A percentile compares a stretch with the other conserved stretches of the same genome.
These are phyloP conservation scores for thale cress (Arabidopsis thaliana) DNA, from an alignment of 345 rosid species.

Conservation along the genomic window TAIR10.1 NC_003070.9:20654501-20655000, in stretches of 20 bases:
- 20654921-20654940: constrained; percentile 99
- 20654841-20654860: constrained; percentile 70
- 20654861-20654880: constrained; percentile 93
- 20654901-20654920: constrained; percentile 91
- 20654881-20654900: constrained; percentile 86
- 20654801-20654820: constrained; percentile 5
- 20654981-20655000: constrained; percentile 92
- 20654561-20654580: constrained; percentile 99
- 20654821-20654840: background rate
- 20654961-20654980: constrained; percentile 99
- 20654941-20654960: constrained; percentile 98
- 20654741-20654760: constrained; percentile 94
- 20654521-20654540: constrained; percentile 99
- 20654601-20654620: constrained; percentile 99
- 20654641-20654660: constrained; percentile 95
- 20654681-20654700: constrained; percentile 98
- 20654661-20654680: constrained; percentile 95
- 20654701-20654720: constrained; percentile 94
- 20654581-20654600: constrained; percentile 99
- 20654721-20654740: constrained; percentile 92
- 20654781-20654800: constrained; percentile 11
- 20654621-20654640: constrained; percentile 99
- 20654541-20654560: constrained; percentile 98
- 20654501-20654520: constrained; percentile 98
- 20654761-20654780: constrained; percentile 79